Conservation (phyloP, 108 stramenopile species). For the Skeletonema marinoi region DNA sequence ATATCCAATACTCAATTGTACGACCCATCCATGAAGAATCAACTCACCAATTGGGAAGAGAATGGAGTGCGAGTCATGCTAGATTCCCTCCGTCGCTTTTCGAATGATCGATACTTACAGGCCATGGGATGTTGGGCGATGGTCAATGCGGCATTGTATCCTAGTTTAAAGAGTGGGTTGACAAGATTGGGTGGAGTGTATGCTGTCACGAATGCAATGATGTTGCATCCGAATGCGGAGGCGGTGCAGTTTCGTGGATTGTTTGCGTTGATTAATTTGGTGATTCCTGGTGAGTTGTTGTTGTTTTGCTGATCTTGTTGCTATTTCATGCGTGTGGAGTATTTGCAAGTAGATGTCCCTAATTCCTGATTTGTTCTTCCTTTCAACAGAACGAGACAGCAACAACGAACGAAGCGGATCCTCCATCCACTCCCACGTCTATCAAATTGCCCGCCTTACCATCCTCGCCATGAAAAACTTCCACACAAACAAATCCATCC, state of each 20-base stretch:
- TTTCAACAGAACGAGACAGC: background rate
- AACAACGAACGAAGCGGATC: slow-evolving; percentile 17
- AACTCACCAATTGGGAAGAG: slow-evolving; percentile 24
- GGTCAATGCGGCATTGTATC: slow-evolving; percentile 60
- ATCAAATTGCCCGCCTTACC: slow-evolving; percentile 39
- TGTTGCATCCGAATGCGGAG: slow-evolving; percentile 50
- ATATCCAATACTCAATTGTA: background rate
- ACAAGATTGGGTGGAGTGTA: slow-evolving; percentile 48
- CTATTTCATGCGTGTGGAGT: background rate
- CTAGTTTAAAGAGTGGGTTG: slow-evolving; percentile 40
- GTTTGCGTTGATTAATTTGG: slow-evolving; percentile 67
- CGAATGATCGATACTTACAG: slow-evolving; percentile 39
- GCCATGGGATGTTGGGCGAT: slow-evolving; percentile 66
- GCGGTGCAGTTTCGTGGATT: slow-evolving; percentile 61
- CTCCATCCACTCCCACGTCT: slow-evolving; percentile 34
- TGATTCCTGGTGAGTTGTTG: slow-evolving; percentile 46
- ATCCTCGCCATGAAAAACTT: slow-evolving; percentile 45
- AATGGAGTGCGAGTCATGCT: slow-evolving; percentile 58
- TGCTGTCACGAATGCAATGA: slow-evolving; percentile 56
- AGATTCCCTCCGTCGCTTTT: slow-evolving; percentile 43
- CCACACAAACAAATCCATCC: slow-evolving; percentile 37
- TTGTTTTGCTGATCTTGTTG: background rate
- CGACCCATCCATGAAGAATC: background rate
- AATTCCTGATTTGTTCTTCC: background rate
- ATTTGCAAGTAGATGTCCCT: background rate